Evolutionary conservation across 768 basidiomycete genomes (phyloP).

Genomic region (Fomitopsis pulvina): DNA sequence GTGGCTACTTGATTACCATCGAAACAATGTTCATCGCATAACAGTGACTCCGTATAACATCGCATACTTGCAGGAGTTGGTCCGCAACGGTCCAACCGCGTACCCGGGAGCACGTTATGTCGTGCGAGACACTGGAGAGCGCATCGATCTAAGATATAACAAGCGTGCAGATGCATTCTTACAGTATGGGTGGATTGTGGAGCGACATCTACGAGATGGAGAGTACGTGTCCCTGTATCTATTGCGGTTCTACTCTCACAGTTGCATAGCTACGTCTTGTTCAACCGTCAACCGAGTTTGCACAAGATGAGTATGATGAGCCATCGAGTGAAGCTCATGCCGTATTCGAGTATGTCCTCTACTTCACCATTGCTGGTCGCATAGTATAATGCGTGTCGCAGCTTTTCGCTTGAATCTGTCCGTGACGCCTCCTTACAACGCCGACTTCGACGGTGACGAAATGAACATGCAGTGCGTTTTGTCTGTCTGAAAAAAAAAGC

Average conservation of each 20-base stretch:
- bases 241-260: background rate
- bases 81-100: slow-evolving; percentile 87
- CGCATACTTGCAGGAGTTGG: slow-evolving; percentile 86
- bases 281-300: slow-evolving; percentile 96
- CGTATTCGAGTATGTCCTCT: slow-evolving; percentile 81
- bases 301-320: slow-evolving; percentile 99
- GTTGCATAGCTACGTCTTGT: slow-evolving; percentile 68
- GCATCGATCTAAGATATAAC: slow-evolving; percentile 94
- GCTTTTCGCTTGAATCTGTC: slow-evolving; percentile 98
- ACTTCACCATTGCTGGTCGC: background rate
- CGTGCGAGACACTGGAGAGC: slow-evolving; percentile 93
- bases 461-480: slow-evolving; percentile 99
- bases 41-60: slow-evolving; percentile 97
- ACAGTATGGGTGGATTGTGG: slow-evolving; percentile 98
- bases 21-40: slow-evolving; percentile 6
- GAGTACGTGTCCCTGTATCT: slow-evolving; percentile 59
- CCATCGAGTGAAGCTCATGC: slow-evolving; percentile 95
- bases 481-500: no score
- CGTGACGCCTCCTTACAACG: slow-evolving; percentile 97
- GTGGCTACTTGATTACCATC: slow-evolving; percentile 14
- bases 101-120: slow-evolving; percentile 98
- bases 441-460: slow-evolving; percentile 99
- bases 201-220: slow-evolving; percentile 95
- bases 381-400: slow-evolving; percentile 25
- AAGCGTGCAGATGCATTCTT: slow-evolving; percentile 92